phyloP scores from a whole-genome alignment of 2,329 filamentous ascomycete species.

The Metarhizium brunneum region DNA sequence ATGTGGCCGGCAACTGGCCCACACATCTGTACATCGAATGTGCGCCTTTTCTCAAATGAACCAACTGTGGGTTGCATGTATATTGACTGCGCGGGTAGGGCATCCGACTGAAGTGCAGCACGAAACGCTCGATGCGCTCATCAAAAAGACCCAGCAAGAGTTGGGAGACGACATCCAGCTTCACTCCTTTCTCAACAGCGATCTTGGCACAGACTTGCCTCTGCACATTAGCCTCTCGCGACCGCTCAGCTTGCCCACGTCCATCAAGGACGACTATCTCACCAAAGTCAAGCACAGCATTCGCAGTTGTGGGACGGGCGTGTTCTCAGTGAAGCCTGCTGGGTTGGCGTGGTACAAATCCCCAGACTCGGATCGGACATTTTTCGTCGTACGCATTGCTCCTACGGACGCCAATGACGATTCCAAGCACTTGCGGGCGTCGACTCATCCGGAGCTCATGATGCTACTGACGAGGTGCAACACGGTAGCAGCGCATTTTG shows the following conservation, averaged over 20 bases:
- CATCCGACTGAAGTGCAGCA: constrained; percentile 41
- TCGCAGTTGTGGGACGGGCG: constrained; percentile 11
- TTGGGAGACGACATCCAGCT: constrained; percentile 33
- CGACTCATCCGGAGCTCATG: constrained; percentile 44
- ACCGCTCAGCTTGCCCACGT: constrained; percentile 63
- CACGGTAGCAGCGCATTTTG: constrained; percentile 44
- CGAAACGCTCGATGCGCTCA: constrained; percentile 32
- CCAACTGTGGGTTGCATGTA: not conserved
- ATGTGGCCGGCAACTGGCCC: constrained; percentile 85
- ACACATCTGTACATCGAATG: constrained; percentile 91
- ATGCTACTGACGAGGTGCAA: constrained; percentile 61
- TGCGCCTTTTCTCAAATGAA: constrained; percentile 33
- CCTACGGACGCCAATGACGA: constrained; percentile 1
- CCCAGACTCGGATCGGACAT: constrained; percentile 61
- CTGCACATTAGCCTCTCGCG: constrained; percentile 88
- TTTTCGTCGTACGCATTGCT: constrained; percentile 64
- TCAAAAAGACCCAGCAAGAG: constrained; percentile 25
- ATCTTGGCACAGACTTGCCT: constrained; percentile 68
- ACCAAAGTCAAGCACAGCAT: constrained; percentile 39
- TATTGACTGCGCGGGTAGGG: constrained; percentile 30
- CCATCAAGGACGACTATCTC: constrained; percentile 62
- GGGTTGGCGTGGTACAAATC: constrained; percentile 41
- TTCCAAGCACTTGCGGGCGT: not conserved
- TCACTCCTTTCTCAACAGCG: constrained; percentile 63
- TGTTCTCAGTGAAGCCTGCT: constrained; percentile 29